phyloP scores from a whole-genome alignment of 192 early-diverging fungal genomes.

The Phlyctochytrium bullatum region DNA sequence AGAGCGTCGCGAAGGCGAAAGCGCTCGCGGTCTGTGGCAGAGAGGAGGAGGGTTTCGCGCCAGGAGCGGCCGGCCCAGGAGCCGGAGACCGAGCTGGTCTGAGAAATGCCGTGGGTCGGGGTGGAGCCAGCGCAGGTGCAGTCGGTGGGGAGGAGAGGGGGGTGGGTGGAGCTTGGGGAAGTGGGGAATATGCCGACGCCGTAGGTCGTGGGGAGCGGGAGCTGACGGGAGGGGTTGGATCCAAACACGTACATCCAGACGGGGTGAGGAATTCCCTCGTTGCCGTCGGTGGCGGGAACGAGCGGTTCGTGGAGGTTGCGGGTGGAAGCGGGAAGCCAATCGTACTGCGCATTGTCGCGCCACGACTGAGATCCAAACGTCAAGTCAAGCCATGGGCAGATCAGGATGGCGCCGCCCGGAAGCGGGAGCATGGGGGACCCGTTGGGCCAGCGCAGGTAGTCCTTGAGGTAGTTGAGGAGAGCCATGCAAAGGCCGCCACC shows the following conservation, averaged over 20 bases:
- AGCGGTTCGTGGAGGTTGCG: constrained; percentile 34
- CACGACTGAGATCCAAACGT: constrained; percentile 36
- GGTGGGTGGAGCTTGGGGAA: no score
- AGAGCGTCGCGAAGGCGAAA: constrained; percentile 18
- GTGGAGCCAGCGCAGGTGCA: no score
- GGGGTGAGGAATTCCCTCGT: constrained; percentile 28
- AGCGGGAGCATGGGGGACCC: constrained; percentile 28
- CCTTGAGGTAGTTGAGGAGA: constrained; percentile 45
- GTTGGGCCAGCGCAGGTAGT: constrained; percentile 26
- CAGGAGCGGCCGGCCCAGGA: constrained; percentile 1
- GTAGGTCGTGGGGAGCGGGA: constrained; percentile 10
- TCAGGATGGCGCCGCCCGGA: constrained; percentile 29
- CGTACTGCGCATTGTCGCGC: constrained; percentile 27
- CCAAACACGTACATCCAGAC: constrained; percentile 44
- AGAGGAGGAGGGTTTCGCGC: constrained; percentile 1
- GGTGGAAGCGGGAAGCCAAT: constrained; percentile 35
- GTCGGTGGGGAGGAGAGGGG: no score
- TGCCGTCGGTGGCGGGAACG: constrained; percentile 4
- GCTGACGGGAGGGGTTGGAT: constrained; percentile 11
- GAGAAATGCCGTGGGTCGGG: no score
- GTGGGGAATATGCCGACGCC: neutral
- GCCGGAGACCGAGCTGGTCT: neutral
- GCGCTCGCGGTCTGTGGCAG: constrained; percentile 4
- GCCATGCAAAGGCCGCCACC: constrained; percentile 41
- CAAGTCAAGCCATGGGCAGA: constrained; percentile 44